phyloP scores from a whole-genome alignment of 2,329 filamentous ascomycete species.

The Scleromitrula shiraiana region DNA sequence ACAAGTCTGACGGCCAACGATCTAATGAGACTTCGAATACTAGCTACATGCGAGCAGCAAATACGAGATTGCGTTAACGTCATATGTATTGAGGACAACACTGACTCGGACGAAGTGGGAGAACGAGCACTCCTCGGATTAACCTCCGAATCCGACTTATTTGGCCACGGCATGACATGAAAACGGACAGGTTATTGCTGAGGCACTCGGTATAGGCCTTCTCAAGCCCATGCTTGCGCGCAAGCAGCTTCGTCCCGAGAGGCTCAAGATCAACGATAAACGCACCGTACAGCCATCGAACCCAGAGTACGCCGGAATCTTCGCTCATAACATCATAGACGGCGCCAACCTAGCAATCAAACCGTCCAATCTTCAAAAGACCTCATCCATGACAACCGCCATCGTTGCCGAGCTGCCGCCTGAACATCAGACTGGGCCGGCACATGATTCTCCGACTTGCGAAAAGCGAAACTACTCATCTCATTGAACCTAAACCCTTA shows the following conservation, averaged over 20 bases:
- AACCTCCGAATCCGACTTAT: slow-evolving; percentile 5
- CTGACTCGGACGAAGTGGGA: not conserved
- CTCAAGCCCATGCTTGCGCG: slow-evolving; percentile 10
- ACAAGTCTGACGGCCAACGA: slow-evolving; percentile 10
- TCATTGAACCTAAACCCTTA: slow-evolving; percentile 4
- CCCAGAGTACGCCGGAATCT: slow-evolving; percentile 7
- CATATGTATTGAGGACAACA: slow-evolving; percentile 9
- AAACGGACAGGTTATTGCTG: slow-evolving; percentile 9
- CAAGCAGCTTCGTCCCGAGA: slow-evolving; percentile 11
- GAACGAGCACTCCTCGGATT: not conserved
- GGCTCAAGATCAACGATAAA: slow-evolving; percentile 11
- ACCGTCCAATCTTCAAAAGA: slow-evolving; percentile 4
- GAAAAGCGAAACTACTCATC: slow-evolving; percentile 7
- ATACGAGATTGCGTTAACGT: slow-evolving; percentile 10
- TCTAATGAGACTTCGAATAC: slow-evolving; percentile 10
- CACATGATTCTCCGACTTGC: slow-evolving; percentile 7
- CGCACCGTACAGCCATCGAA: slow-evolving; percentile 4
- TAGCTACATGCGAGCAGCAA: slow-evolving; percentile 7
- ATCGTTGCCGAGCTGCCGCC: slow-evolving; percentile 9
- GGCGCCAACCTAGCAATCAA: slow-evolving; percentile 9
- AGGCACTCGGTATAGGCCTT: slow-evolving; percentile 9
- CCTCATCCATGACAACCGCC: slow-evolving; percentile 5
- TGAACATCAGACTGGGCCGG: slow-evolving; percentile 12
- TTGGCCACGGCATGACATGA: slow-evolving; percentile 8
- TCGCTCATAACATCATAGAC: slow-evolving; percentile 10